Base-by-base conservation (phyloP, 768 basidiomycete genomes). In the Hemileccinum impolitum region DNA sequence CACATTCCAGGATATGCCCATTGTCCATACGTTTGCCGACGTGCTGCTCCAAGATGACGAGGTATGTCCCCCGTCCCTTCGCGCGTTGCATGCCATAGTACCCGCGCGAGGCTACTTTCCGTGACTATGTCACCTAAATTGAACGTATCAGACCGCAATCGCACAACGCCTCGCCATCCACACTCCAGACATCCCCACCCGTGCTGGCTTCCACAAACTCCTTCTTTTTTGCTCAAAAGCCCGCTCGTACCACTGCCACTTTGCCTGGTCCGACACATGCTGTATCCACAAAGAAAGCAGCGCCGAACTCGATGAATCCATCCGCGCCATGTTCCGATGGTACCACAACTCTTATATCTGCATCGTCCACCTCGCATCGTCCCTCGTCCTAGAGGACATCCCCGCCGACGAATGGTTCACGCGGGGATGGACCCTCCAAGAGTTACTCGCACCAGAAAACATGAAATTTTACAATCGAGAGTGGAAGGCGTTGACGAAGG, bases 251-350 rank as follows among this genome's bases (percentile, higher is more conserved):
- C 21, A 30, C 3, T 54, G 52, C 46, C 38, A 18, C 3, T 52
- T 47, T 19, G 60, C 45, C 28, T 64, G 59, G 62, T 53, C 52
- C 1, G 62, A 61, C 18, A 64, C 60, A 0, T 53, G 51, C 21
- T 64, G 63, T 23, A 56, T 65, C 47, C 39, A 62, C 45, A 64
- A 62, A 23, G 23, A 36, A 21, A 64, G 54, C 39, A 64, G 56
- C 34, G 50, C 61, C 11, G 58, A 64, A 32, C 52, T 62, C 15
- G 55, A 55, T 3, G 63, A 64, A 38, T 54, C 62, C 38, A 57
- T 64, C 21, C 51, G 51, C 12, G 55, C 63, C 44, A 64, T 64
- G 63, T 60, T 60, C 48, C 39, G 41, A n/a, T 64, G 63, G 63
- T 64, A 64, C 47, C 51, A 42, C 34, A 48, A 55, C 26, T 43